Base-by-base conservation (phyloP, 345 rosid species). In the Corchorus capsularis region DNA sequence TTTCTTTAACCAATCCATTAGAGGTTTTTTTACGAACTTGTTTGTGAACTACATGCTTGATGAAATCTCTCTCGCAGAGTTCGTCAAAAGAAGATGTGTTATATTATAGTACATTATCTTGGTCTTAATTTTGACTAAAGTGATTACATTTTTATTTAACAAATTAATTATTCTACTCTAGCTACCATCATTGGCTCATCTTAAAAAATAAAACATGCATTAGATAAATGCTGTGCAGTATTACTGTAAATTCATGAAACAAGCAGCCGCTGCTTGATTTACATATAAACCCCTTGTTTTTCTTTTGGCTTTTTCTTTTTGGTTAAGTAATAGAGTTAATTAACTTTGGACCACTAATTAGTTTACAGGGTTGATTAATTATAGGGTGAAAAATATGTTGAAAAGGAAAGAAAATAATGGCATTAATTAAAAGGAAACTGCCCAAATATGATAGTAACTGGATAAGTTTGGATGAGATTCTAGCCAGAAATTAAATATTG, bases 251-350 rank as follows among this genome's bases (percentile, higher is more conserved):
- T n/a, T 50, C 35, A 37, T 73, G 15, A 74, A 74, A 62, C 77
- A 50, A 52, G 62, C 39, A 62, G 70, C 77, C 1, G 77, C 77
- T 62, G 61, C 77, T 49, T 74, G 77, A 20, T 74, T 74, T 62
- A 27, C 3, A 5, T 12, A 39, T 5, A 2, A 6, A 13, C 77
- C 60, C 77, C 3, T 52, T 19, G 61, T 63, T 74, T 50, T 32
- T 19, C 14, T 49, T 19, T 68, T 27, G 27, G 27, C 37, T 12
- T 45, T 16, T n/a, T 12, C 10, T 9, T 10, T 0, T 53, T 39
- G 43, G 43, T 39, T 39, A 39, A 39, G 43, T 39, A 39, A 39
- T 3, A 6, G 43, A 39, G 43, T 39, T 20, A 6, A 45, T 6
- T 6, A 6, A 6, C 8, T 8, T 45, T 45, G 47, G 47, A 45